Evolutionary conservation across 2,329 filamentous ascomycete species (phyloP).

Genomic region (Ophiognomonia clavigignenti-juglandacearum): DNA sequence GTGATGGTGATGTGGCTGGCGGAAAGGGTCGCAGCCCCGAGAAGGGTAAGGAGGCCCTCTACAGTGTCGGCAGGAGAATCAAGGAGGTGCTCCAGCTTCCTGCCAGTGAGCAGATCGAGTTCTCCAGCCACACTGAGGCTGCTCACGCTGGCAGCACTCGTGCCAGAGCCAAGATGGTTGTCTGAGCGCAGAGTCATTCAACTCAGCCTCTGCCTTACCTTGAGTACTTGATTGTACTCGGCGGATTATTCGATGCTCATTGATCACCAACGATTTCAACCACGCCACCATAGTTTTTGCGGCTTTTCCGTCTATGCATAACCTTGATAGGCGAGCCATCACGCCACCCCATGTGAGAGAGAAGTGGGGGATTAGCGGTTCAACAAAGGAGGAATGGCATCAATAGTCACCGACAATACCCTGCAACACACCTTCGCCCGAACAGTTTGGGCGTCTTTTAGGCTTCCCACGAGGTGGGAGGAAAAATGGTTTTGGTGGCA

Average conservation of each 20-base stretch:
- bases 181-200: conserved; percentile 52
- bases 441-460: too few species aligned
- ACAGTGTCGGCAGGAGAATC: conserved; percentile 83
- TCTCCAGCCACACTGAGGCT: conserved; percentile 93
- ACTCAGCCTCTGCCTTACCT: not conserved
- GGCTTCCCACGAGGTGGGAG: not conserved
- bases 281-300: not conserved
- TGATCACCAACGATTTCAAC: not conserved
- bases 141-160: conserved; percentile 90
- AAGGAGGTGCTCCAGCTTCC: conserved; percentile 86
- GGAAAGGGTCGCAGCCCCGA: conserved; percentile 73
- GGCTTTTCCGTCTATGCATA: not conserved
- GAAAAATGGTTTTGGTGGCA: conserved; percentile 7
- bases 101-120: conserved; percentile 76
- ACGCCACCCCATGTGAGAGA: not conserved
- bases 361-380: not conserved
- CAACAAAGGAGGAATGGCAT: conserved; percentile 3
- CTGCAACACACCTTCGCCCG: too few species aligned
- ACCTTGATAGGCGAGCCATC: not conserved
- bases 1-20: conserved; percentile 66
- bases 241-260: not conserved
- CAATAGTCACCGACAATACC: conserved; percentile 6
- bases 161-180: conserved; percentile 89
- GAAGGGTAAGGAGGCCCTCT: conserved; percentile 80
- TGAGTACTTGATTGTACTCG: not conserved